A percentile compares a stretch with the other conserved stretches of the same genome.
These are phyloP conservation scores for Chionographis japonica DNA, from an alignment of 106 monocot species.

Conservation along the genomic window DNA sequence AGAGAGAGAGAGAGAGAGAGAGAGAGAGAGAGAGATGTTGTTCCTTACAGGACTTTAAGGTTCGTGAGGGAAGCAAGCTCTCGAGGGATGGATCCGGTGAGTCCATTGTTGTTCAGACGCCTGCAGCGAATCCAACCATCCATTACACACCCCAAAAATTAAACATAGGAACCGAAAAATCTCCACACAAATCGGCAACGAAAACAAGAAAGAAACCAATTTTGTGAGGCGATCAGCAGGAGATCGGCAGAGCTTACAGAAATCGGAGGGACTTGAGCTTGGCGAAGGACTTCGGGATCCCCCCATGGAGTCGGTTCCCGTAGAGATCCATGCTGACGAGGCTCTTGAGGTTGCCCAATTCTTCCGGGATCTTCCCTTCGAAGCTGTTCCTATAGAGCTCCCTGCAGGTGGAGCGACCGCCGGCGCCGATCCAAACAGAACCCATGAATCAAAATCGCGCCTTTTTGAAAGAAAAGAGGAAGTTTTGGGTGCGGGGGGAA, in stretches of 20 bases:
- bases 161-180: neutral
- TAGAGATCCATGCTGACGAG: slow-evolving; percentile 93
- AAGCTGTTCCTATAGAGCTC: slow-evolving; percentile 94
- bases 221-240: neutral
- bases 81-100: slow-evolving; percentile 81
- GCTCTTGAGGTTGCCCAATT: slow-evolving; percentile 73
- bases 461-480: neutral
- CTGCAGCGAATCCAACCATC: slow-evolving; percentile 19
- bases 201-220: slow-evolving; percentile 3
- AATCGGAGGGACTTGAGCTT: slow-evolving; percentile 84
- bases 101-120: slow-evolving; percentile 76
- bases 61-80: slow-evolving; percentile 66
- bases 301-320: slow-evolving; percentile 61
- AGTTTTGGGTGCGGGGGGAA: neutral
- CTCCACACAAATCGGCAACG: neutral
- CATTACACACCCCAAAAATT: neutral
- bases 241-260: slow-evolving; percentile 39
- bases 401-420: slow-evolving; percentile 21
- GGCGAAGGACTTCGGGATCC: slow-evolving; percentile 76
- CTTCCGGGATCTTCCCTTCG: slow-evolving; percentile 76
- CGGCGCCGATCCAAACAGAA: neutral
- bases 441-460: slow-evolving; percentile 4
- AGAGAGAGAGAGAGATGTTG: no score
- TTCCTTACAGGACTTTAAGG: slow-evolving; percentile 91
- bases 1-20: neutral